Evolutionary conservation across 129 eudicot species (phyloP).

Genomic region (Ambrosia trifida): DNA sequence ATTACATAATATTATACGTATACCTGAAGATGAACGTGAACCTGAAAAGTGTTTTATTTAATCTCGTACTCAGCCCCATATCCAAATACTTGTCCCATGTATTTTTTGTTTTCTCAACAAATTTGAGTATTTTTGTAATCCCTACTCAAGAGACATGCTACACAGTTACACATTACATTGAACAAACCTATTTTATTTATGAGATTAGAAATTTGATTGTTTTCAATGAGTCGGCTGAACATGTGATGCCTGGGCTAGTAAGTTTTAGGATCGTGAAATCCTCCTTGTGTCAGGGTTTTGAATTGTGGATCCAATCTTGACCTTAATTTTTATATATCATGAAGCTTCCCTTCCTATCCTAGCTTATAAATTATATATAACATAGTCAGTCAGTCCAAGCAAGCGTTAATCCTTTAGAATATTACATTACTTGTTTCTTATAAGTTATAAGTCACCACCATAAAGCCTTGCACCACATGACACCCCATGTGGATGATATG

Average conservation of each 20-base stretch:
- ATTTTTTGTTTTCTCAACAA: no score
- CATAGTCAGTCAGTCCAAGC: not conserved
- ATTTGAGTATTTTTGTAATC: no score
- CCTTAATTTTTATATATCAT: not conserved
- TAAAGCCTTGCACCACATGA: slow-evolving; percentile 12
- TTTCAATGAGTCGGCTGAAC: not conserved
- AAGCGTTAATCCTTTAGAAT: not conserved
- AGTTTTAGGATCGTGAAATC: not conserved
- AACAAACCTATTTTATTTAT: no score
- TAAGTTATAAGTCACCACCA: not conserved
- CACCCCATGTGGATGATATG: slow-evolving; percentile 20
- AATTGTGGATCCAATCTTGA: slow-evolving; percentile 7
- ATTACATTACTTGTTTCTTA: not conserved
- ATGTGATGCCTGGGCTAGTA: slow-evolving; percentile 10
- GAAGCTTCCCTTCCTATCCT: slow-evolving; percentile 24
- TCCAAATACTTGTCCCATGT: no score
- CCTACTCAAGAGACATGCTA: no score
- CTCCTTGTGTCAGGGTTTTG: not conserved
- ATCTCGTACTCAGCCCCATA: no score
- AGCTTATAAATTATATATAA: not conserved
- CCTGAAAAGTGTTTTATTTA: no score
- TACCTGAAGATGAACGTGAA: no score
- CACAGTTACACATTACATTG: no score
- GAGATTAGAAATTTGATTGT: not conserved
- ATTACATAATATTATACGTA: no score